A percentile compares a stretch with the other conserved stretches of the same genome.
Evolutionary conservation across 768 basidiomycete genomes (phyloP).

Genomic region (Holtermannia corniformis): DNA sequence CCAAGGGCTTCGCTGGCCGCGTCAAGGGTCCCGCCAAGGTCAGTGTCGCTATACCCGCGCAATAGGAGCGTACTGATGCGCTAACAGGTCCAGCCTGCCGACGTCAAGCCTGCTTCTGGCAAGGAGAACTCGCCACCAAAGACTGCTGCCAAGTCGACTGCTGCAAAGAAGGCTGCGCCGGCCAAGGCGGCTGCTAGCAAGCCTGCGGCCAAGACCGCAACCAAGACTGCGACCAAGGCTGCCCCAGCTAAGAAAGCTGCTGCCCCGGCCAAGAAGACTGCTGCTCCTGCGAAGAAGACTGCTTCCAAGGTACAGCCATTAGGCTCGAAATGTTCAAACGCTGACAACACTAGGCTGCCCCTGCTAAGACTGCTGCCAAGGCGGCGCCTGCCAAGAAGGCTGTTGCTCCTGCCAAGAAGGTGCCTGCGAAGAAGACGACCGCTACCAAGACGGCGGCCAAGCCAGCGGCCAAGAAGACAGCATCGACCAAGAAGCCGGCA

Average conservation of each 20-base stretch:
- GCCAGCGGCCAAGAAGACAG: slow-evolving; percentile 18
- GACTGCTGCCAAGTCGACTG: slow-evolving; percentile 13
- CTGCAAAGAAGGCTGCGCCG: slow-evolving; percentile 21
- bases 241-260: slow-evolving; percentile 44
- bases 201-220: slow-evolving; percentile 35
- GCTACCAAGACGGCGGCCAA: slow-evolving; percentile 1
- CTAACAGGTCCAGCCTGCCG: slow-evolving; percentile 27
- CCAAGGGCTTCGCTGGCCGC: slow-evolving; percentile 58
- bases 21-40: slow-evolving; percentile 41
- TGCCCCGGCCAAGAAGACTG: slow-evolving; percentile 42
- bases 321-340: background rate
- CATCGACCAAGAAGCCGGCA: slow-evolving; percentile 27
- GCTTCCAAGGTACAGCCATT: slow-evolving; percentile 14
- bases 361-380: background rate
- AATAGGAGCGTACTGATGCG: slow-evolving; percentile 4
- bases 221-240: slow-evolving; percentile 41
- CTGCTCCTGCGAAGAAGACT: slow-evolving; percentile 34
- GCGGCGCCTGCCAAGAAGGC: slow-evolving; percentile 21
- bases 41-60: slow-evolving; percentile 1
- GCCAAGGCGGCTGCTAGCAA: slow-evolving; percentile 37
- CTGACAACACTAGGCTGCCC: slow-evolving; percentile 34
- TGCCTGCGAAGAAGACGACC: slow-evolving; percentile 2
- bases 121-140: slow-evolving; percentile 42
- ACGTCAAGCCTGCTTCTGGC: slow-evolving; percentile 24
- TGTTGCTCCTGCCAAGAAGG: slow-evolving; percentile 23